Conservation (phyloP, 225 moss, liverwort and hornwort species). For the Straminergon stramineum region DNA sequence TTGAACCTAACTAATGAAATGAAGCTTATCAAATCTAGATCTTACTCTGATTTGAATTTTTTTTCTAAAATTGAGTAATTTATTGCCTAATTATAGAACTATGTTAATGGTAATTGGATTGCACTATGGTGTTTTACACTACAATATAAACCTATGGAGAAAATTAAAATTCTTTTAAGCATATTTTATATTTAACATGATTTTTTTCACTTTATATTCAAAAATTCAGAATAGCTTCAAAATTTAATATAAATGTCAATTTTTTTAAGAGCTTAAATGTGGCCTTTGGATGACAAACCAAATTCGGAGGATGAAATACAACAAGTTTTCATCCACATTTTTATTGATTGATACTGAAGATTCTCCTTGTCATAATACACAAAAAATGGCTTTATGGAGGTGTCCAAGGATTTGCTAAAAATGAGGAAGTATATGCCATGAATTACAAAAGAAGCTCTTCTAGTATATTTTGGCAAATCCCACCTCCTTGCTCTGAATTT, state of each 20-base stretch:
- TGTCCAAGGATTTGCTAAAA: background rate
- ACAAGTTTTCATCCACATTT: background rate
- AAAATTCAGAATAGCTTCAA: background rate
- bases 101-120: background rate
- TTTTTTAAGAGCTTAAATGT: no score
- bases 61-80: background rate
- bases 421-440: fast-evolving
- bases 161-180: fast-evolving
- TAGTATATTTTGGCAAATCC: background rate
- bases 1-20: background rate
- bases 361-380: background rate
- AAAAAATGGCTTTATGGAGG: fast-evolving
- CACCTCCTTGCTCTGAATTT: background rate
- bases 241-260: no score
- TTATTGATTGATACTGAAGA: background rate
- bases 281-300: background rate
- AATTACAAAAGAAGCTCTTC: background rate
- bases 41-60: background rate
- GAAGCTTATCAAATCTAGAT: background rate
- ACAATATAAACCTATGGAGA: no score
- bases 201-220: background rate
- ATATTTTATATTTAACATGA: background rate
- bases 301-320: background rate
- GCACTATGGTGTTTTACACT: background rate
- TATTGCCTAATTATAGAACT: background rate